Percentiles rank a stretch among this genome's conserved stretches.
Conservation (phyloP, 345 rosid species). For the Bruguiera sexangula region DNA sequence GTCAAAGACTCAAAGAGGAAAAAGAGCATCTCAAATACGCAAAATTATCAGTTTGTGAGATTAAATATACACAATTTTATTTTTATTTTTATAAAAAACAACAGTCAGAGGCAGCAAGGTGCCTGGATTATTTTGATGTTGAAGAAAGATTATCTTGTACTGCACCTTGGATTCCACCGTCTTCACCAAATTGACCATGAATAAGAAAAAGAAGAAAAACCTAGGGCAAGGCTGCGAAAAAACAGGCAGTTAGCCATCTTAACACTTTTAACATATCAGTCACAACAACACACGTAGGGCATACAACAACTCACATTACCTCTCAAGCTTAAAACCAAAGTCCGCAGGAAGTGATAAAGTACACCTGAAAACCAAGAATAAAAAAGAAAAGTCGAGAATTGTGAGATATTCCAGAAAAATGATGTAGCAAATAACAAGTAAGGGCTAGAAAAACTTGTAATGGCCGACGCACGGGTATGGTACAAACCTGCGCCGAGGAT, state of each 20-base stretch:
- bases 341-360: conserved; percentile 88
- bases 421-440: no score
- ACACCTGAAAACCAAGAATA: conserved; percentile 39
- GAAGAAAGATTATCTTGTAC: conserved; percentile 11
- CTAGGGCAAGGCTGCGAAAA: conserved; percentile 66
- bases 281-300: background rate
- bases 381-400: background rate
- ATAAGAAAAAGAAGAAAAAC: conserved; percentile 63
- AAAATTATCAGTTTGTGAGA: no score
- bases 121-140: no score
- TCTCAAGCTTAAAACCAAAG: conserved; percentile 90
- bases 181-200: conserved; percentile 93
- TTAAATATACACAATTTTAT: no score
- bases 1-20: no score
- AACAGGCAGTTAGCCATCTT: conserved; percentile 17
- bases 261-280: background rate
- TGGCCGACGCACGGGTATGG: no score
- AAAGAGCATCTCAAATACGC: no score
- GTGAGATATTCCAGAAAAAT: no score
- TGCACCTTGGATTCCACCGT: conserved; percentile 87
- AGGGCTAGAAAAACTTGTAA: background rate
- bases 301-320: conserved; percentile 38
- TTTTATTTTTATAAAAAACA: background rate
- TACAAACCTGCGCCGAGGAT: conserved; percentile 43
- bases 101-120: no score